phyloP scores from a whole-genome alignment of 257 asterid genomes.

The Penstemon eatonii region DNA sequence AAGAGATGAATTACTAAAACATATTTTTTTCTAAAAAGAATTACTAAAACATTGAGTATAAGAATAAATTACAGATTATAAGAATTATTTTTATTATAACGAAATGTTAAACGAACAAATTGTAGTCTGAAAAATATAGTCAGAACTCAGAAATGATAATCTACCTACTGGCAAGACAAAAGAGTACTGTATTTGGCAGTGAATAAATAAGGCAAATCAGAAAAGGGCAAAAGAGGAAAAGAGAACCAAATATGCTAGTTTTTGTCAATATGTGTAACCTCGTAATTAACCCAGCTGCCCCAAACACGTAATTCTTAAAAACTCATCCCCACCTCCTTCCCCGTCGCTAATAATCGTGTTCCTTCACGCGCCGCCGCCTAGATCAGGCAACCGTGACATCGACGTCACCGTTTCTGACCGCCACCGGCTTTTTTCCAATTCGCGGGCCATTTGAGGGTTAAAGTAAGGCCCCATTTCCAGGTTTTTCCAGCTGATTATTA shows the following conservation, averaged over 20 bases:
- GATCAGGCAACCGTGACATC: constrained; percentile 23
- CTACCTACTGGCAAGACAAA: too few species aligned
- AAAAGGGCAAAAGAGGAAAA: too few species aligned
- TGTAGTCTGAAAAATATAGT: too few species aligned
- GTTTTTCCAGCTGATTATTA: constrained; percentile 22
- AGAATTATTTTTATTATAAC: too few species aligned
- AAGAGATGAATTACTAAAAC: too few species aligned
- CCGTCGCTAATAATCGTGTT: constrained; percentile 34
- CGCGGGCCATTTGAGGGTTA: constrained; percentile 4
- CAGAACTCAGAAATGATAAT: too few species aligned
- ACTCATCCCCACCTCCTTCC: not conserved
- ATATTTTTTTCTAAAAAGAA: too few species aligned
- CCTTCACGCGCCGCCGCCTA: constrained; percentile 33
- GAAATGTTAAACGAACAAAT: too few species aligned
- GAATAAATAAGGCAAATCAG: too few species aligned
- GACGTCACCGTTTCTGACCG: not conserved
- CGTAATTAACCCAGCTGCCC: not conserved
- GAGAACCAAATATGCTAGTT: not conserved
- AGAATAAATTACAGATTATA: too few species aligned
- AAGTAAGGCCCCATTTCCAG: constrained; percentile 28
- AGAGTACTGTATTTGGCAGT: too few species aligned
- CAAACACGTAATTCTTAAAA: constrained; percentile 13
- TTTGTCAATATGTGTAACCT: not conserved
- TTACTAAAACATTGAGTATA: too few species aligned
- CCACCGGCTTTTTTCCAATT: constrained; percentile 1